Evolutionary conservation across 176 grass and related monocot species (phyloP).

Genomic region (Elaeis guineensis): DNA sequence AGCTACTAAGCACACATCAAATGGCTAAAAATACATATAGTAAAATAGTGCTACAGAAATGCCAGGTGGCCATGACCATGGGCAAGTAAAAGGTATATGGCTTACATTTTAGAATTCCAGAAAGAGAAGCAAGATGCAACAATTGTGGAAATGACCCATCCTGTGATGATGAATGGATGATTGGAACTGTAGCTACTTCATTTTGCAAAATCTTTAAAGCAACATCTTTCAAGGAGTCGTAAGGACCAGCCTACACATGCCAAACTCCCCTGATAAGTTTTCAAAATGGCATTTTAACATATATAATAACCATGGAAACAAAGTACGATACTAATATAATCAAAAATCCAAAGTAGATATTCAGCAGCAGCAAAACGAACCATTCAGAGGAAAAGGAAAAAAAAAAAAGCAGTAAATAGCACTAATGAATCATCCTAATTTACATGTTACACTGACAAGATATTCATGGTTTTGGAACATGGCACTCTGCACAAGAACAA

Average conservation of each 20-base stretch:
- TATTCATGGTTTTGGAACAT: too few relatives aligned
- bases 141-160: constrained; percentile 93
- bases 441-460: too few relatives aligned
- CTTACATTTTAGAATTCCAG: constrained; percentile 97
- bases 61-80: too few relatives aligned
- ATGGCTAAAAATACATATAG: too few relatives aligned
- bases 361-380: too few relatives aligned
- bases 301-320: not conserved
- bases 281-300: not conserved
- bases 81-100: not conserved
- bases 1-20: too few relatives aligned
- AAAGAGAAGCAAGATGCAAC: constrained; percentile 95
- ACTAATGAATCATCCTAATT: too few relatives aligned
- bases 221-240: constrained; percentile 82
- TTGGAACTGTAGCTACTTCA: constrained; percentile 70
- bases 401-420: too few relatives aligned
- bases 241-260: constrained; percentile 55
- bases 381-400: too few relatives aligned
- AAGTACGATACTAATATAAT: not conserved
- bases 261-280: constrained; percentile 3
- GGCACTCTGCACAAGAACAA: too few relatives aligned
- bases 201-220: constrained; percentile 78
- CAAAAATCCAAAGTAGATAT: not conserved
- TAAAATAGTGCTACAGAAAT: too few relatives aligned
- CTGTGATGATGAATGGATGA: constrained; percentile 63